phyloP scores from a whole-genome alignment of 164 flowering plant species.

The Aristolochia contorta region DNA sequence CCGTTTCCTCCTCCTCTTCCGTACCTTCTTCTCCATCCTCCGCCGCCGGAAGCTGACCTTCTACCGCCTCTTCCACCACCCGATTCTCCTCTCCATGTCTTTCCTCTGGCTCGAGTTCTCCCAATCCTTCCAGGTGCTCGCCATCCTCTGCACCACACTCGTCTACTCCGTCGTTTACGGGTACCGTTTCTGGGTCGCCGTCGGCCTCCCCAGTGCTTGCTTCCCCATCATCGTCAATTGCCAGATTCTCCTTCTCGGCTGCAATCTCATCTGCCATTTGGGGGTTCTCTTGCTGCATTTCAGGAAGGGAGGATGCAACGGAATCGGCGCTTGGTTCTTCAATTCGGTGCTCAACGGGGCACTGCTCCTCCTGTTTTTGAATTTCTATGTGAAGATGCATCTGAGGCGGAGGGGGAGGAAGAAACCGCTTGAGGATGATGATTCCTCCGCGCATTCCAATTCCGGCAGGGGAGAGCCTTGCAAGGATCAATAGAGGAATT shows the following conservation, averaged over 20 bases:
- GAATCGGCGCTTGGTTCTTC: slow-evolving; percentile 74
- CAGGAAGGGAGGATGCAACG: slow-evolving; percentile 75
- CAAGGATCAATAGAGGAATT: slow-evolving; percentile 1
- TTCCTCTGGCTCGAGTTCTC: slow-evolving; percentile 90
- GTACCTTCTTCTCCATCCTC: slow-evolving; percentile 45
- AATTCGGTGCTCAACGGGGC: slow-evolving; percentile 49
- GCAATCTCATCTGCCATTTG: slow-evolving; percentile 52
- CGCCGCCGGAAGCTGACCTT: slow-evolving; percentile 32
- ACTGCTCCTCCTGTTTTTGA: slow-evolving; percentile 26
- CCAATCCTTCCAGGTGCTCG: slow-evolving; percentile 80
- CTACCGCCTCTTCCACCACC: slow-evolving; percentile 49
- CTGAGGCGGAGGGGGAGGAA: slow-evolving; percentile 6
- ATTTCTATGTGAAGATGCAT: slow-evolving; percentile 37
- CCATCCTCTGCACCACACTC: slow-evolving; percentile 44
- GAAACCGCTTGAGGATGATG: slow-evolving; percentile 1
- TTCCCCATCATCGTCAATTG: slow-evolving; percentile 55
- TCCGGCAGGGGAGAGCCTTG: neutral
- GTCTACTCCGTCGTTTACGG: slow-evolving; percentile 59
- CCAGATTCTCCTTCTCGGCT: slow-evolving; percentile 45
- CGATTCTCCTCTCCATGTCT: slow-evolving; percentile 41
- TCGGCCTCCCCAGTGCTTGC: slow-evolving; percentile 51
- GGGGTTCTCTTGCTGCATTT: slow-evolving; percentile 66
- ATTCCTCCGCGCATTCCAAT: slow-evolving; percentile 1
- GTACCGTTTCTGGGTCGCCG: slow-evolving; percentile 65
- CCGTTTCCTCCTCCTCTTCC: slow-evolving; percentile 51